A percentile compares a stretch with the other conserved stretches of the same genome.
These are phyloP conservation scores for Orbilia ellipsospora DNA, from an alignment of 2,329 filamentous ascomycete species.

Conservation along the genomic window DNA sequence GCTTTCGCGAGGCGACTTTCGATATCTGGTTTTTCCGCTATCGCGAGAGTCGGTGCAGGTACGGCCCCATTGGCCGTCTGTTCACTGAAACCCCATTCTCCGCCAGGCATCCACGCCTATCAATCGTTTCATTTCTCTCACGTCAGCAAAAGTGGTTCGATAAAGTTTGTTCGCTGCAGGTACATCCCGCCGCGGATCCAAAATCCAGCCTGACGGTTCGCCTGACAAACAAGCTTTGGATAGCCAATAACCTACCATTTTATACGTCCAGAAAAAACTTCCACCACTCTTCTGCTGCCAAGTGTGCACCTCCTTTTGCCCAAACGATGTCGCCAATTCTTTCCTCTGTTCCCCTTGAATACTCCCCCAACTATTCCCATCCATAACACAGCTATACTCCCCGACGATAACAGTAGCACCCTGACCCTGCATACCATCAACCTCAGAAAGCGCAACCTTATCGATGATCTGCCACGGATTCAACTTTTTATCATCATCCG, in stretches of 20 bases:
- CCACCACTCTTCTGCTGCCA: conserved; percentile 68
- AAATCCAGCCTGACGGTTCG: conserved; percentile 24
- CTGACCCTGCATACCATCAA: conserved; percentile 61
- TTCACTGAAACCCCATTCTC: conserved; percentile 71
- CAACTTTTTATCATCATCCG: conserved; percentile 67
- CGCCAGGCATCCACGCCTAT: conserved; percentile 69
- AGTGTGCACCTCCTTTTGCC: conserved; percentile 65
- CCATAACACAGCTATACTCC: conserved; percentile 71
- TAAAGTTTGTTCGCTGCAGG: not conserved
- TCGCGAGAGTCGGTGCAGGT: conserved; percentile 61
- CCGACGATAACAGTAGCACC: conserved; percentile 66
- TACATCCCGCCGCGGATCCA: not conserved
- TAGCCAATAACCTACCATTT: conserved; percentile 63
- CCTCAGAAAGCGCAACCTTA: conserved; percentile 60
- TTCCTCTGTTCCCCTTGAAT: conserved; percentile 64
- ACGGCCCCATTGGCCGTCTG: conserved; percentile 64
- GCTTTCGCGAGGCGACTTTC: conserved; percentile 61
- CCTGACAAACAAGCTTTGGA: not conserved
- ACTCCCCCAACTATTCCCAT: conserved; percentile 67
- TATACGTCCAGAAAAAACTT: conserved; percentile 71
- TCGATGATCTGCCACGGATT: conserved; percentile 68
- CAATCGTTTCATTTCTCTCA: not conserved
- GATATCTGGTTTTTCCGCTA: conserved; percentile 62
- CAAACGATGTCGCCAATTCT: conserved; percentile 65
- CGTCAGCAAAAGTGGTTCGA: conserved; percentile 16